Evolutionary conservation across 2,329 filamentous ascomycete genomes (phyloP), one percentile per base, ranked within the genome.

Genomic region (Verticillium nonalfalfae): DNA sequence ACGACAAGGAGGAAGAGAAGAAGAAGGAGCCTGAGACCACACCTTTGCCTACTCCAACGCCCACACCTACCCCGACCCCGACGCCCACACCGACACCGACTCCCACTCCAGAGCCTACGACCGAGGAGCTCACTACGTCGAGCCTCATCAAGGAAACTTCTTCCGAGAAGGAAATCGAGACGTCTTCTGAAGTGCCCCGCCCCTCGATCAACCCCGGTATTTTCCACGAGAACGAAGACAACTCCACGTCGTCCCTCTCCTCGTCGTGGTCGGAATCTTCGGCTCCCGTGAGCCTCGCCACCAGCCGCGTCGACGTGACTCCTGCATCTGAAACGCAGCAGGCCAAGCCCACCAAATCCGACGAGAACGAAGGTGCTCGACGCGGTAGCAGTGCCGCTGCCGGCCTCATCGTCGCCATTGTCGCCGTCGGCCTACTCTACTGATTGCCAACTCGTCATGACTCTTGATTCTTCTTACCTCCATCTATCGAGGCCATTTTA

Each of bases 371-470:
- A 65, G 79, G 77, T 21, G 75, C 75, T 15, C 78, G 78, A 56
- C 78, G 83, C 65, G 79, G 80, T 58, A 79, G 78, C 59, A 76
- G 79, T 57, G 81, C 83, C 58, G 71, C 84, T 45, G 82, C 77
- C 7, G 82, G 84, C 56, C 75, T 86, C 26, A 74, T 86, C 54
- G 76, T 86, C 56, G 84, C 83, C 59, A 76, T 86, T 55, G 74
- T 85, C 36, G 83, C 81, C 31, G 79, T 82, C 33, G 77, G 78
- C 15, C 81, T 76, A 66, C 73, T 83, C 64, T 78, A 79, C 65
- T 84, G 72, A 65, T 61, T 58, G 52, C 62, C 54, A 5, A 26
- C 21, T n/a, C 15, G 7, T n/a, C 40, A 26, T 21, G 40, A 15
- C 18, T 10, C 34, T 56, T 14, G 26, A 26, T 34, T 56, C 54